Conservation (phyloP, 768 basidiomycete species). For the Dioszegia hungarica region DNA sequence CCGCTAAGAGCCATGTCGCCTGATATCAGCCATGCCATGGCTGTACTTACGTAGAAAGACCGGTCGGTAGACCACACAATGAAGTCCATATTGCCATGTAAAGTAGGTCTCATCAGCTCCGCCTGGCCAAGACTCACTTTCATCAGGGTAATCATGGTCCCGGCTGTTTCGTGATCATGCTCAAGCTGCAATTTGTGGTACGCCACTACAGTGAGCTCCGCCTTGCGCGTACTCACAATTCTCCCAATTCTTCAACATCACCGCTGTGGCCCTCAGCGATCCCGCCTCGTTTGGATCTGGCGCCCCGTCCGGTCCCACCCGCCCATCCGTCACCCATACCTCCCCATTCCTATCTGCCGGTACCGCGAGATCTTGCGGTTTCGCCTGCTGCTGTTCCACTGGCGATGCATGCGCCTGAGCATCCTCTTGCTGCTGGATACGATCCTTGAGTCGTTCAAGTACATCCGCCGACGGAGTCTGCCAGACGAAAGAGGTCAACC, state of each 20-base stretch:
- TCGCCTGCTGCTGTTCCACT: not conserved
- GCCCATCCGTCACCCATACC: constrained; percentile 15
- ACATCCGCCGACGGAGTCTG: constrained; percentile 16
- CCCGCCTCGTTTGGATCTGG: constrained; percentile 6
- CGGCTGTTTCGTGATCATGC: constrained; percentile 7
- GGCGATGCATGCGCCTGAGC: not conserved
- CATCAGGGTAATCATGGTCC: constrained; percentile 18
- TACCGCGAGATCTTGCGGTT: not conserved
- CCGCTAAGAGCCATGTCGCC: constrained; percentile 27
- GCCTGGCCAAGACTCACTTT: constrained; percentile 8
- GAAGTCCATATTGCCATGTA: constrained; percentile 23
- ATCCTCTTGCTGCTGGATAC: constrained; percentile 6
- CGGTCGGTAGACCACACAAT: constrained; percentile 23
- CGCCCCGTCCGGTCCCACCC: not conserved
- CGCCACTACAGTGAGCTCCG: constrained; percentile 9
- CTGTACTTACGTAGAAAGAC: constrained; percentile 20
- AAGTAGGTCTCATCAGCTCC: constrained; percentile 15
- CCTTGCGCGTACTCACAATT: constrained; percentile 3
- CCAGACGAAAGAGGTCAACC: constrained; percentile 20
- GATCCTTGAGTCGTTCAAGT: constrained; percentile 14
- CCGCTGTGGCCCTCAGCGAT: constrained; percentile 14
- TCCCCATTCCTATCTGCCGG: constrained; percentile 2
- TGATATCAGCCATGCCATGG: not conserved
- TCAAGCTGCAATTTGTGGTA: constrained; percentile 17
- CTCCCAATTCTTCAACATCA: constrained; percentile 18